A percentile compares a stretch with the other conserved stretches of the same genome.
Conservation (phyloP, 768 basidiomycete genomes). For the Suillus sp. region DNA sequence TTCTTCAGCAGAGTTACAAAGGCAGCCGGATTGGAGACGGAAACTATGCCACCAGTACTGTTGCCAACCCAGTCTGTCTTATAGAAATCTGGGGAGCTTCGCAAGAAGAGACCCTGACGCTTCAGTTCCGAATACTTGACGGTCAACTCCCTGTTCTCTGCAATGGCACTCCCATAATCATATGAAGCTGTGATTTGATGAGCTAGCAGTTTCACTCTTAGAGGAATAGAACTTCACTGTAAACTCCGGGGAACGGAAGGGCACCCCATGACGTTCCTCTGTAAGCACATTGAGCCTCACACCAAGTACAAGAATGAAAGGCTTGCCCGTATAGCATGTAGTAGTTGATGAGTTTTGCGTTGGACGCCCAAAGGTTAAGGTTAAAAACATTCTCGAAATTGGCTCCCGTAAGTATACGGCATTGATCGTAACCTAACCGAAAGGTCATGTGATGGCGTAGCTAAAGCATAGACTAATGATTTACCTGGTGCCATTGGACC, state of each 20-base stretch:
- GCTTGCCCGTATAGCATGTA: conserved; percentile 83
- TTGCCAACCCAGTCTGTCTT: conserved; percentile 78
- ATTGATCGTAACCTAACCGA: conserved; percentile 58
- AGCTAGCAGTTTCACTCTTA: conserved; percentile 6
- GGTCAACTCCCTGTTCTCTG: conserved; percentile 66
- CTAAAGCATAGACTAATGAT: not conserved
- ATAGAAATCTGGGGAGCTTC: conserved; percentile 76
- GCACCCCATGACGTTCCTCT: conserved; percentile 89
- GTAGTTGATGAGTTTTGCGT: conserved; percentile 79
- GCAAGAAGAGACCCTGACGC: conserved; percentile 74
- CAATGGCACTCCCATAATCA: conserved; percentile 76
- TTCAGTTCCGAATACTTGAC: conserved; percentile 79
- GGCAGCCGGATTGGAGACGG: conserved; percentile 45
- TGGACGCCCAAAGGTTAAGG: conserved; percentile 74
- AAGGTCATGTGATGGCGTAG: conserved; percentile 9
- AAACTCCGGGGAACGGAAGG: conserved; percentile 76
- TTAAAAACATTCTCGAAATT: conserved; percentile 83
- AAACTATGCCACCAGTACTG: conserved; percentile 50
- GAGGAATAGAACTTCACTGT: conserved; percentile 39
- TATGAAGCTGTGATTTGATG: conserved; percentile 51
- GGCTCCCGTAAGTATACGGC: conserved; percentile 66
- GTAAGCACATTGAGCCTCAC: conserved; percentile 11
- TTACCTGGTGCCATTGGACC: conserved; percentile 69
- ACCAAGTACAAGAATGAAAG: not conserved
- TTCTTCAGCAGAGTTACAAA: conserved; percentile 69